phyloP scores from a whole-genome alignment of 129 eudicot species.

The Flaveria sonorensis region DNA sequence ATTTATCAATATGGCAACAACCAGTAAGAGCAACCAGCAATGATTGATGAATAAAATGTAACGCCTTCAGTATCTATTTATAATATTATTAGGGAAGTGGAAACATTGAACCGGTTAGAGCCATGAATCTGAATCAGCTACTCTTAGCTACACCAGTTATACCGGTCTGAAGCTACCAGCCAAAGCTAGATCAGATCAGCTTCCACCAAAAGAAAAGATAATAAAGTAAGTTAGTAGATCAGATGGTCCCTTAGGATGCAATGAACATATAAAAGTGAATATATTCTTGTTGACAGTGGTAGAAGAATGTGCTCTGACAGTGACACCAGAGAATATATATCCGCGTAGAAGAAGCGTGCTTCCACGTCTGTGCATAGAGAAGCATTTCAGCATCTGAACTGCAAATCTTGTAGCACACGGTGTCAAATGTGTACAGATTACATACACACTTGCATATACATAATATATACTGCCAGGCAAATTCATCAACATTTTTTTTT shows the following conservation, averaged over 20 bases:
- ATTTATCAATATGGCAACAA: constrained; percentile 18
- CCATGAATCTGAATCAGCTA: constrained; percentile 35
- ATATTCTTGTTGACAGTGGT: constrained; percentile 33
- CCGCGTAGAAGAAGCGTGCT: constrained; percentile 43
- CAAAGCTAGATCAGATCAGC: constrained; percentile 36
- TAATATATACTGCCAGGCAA: constrained; percentile 38
- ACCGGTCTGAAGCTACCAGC: constrained; percentile 44
- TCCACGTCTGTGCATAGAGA: constrained; percentile 4
- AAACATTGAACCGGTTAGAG: constrained; percentile 33
- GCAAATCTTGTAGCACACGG: constrained; percentile 23
- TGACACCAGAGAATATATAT: constrained; percentile 35
- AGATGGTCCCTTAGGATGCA: constrained; percentile 24
- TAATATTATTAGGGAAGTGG: constrained; percentile 30
- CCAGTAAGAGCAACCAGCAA: constrained; percentile 37
- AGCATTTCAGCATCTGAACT: constrained; percentile 17
- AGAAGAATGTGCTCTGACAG: constrained; percentile 22
- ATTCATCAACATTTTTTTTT: not conserved
- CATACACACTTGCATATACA: constrained; percentile 38
- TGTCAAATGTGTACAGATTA: constrained; percentile 24
- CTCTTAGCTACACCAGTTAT: constrained; percentile 40
- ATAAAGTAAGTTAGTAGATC: constrained; percentile 29
- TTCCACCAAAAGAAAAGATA: constrained; percentile 9
- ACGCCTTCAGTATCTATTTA: constrained; percentile 46
- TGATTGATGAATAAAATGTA: constrained; percentile 26
- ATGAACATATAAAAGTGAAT: constrained; percentile 26